Evolutionary conservation across 2,329 filamentous ascomycete species (phyloP), one percentile per base, ranked within the genome.

Genomic region (Hypoxylon sp.): DNA sequence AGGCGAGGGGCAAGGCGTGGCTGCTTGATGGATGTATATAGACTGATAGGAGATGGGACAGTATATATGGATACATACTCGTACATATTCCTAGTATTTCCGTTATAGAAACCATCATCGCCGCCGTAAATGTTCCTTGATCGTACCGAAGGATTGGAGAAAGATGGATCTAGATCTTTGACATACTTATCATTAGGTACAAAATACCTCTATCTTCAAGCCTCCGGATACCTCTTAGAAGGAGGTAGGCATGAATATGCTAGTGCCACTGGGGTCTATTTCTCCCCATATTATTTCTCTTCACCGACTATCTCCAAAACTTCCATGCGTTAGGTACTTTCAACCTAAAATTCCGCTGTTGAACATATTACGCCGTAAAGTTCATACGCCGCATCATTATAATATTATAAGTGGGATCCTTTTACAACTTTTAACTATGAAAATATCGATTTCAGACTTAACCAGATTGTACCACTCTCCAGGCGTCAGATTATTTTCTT

Each of bases 11-110:
- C 20, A 10, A 14, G 17, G 37, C 22, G 37, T 8, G 2, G n/a
- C 2, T 13, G 20, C 10, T 35, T n/a, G 40, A 2, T 56, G 22
- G 49, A 22, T 68, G 65, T 64, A 68, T 42, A 68, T 68, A 68
- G 53, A n/a, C 17, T 53, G 54, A 49, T 33, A 30, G 10, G 22
- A 6, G 33, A 57, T 22, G 33, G 46, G 30, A 17, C 6, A 51
- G 58, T 62, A 66, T 58, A 66, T 62, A 61, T 33, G 58, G 40
- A 1, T 27, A 27, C 25, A 27, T 27, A 37, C 11, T 64, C 49
- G 33, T 44, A 51, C 27, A 53, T 30, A 35, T 22, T 33, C 27
- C 11, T 50, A 50, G 10, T 4, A 30, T 50, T 17, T 17, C 14
- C 17, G n/a, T 50, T 33, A 44, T 20, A 11, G 40, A 7, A 4